Conservation (phyloP, 2,329 filamentous ascomycete species). For the Colletotrichum graminicola region DNA sequence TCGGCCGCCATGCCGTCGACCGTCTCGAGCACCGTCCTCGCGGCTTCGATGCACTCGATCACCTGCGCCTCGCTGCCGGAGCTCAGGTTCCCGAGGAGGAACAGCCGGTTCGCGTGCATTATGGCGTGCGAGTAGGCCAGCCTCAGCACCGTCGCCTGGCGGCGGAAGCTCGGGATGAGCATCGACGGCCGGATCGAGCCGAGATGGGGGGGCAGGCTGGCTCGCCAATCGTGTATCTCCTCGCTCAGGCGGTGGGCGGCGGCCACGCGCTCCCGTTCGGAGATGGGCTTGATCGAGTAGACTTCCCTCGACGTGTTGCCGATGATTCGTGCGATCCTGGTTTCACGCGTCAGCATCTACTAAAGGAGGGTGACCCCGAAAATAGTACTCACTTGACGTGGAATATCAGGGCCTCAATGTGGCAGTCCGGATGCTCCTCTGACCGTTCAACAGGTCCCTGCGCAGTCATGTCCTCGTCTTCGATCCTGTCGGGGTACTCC, state of each 20-base stretch:
- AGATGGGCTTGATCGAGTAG: conserved; percentile 54
- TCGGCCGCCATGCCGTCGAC: conserved; percentile 57
- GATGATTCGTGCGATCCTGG: conserved; percentile 53
- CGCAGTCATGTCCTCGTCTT: conserved; percentile 68
- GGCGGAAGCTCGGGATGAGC: conserved; percentile 59
- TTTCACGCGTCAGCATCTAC: conserved; percentile 43
- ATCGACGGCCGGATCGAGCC: conserved; percentile 58
- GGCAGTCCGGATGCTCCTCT: conserved; percentile 56
- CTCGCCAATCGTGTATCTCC: conserved; percentile 56
- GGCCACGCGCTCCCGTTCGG: conserved; percentile 52
- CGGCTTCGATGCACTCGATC: conserved; percentile 60
- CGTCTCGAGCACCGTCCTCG: conserved; percentile 58
- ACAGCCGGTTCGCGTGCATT: conserved; percentile 67
- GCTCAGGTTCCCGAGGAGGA: conserved; percentile 56
- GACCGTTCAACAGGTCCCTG: conserved; percentile 46
- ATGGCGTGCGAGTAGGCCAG: conserved; percentile 67
- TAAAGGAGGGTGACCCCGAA: not conserved
- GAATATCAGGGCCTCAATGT: conserved; percentile 62
- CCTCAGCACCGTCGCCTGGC: conserved; percentile 65
- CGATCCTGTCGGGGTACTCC: conserved; percentile 64
- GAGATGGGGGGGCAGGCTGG: conserved; percentile 56
- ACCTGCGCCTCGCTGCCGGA: conserved; percentile 47
- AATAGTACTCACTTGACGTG: conserved; percentile 55
- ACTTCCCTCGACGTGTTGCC: conserved; percentile 55
- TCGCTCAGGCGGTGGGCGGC: conserved; percentile 54